Base-by-base conservation (phyloP, 2,329 filamentous ascomycete genomes). In the Trichophyton schoenleinii region DNA sequence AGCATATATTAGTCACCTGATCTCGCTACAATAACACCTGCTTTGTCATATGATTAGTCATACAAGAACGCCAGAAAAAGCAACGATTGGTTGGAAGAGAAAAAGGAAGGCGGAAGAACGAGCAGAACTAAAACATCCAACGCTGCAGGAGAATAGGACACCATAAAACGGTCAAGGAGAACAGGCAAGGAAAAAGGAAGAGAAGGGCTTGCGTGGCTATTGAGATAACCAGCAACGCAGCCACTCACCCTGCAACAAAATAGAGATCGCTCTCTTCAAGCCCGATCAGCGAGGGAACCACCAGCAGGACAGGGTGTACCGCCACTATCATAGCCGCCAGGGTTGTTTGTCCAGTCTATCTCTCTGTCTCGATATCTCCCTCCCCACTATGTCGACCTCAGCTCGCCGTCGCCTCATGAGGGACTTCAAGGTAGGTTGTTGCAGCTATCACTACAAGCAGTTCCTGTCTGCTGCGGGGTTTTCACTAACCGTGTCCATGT, bases 381-480 rank as follows among this genome's bases (percentile, higher is more conserved):
- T 25, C 22, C 49, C 22, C 72, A 78, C 67, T 68, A 91, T 89
- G 92, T 97, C 92, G 70, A 97, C 94, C 66, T 88, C 92, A 68
- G 94, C 94, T 68, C 88, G 94, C 73, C 89, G 94, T 73, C 90
- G 94, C 73, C 81, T 99, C 75, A 97, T 99, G 94, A 89, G 94
- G 75, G 94, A 97, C 80, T 97, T 97, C 84, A 97, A 97, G 88
- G 91, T 95, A 75, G 63, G 55, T n/a, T 59, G 4, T n/a, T 6
- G 9, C 13, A 9, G 34, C 41, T 15, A 34, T 34, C 20, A 31
- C 25, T 11, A n/a, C n/a, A 9, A 4, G 31, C 11, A 11, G 11
- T 36, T 31, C 28, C 34, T 15, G n/a, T 57, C 25, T 57, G n/a
- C 34, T 38, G 3, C 34, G 15, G 55, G 15, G 31, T 9, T n/a